These are phyloP conservation scores for Fusarium domesticum DNA, from an alignment of 2,329 filamentous ascomycete species.

Conservation along the genomic window DNA sequence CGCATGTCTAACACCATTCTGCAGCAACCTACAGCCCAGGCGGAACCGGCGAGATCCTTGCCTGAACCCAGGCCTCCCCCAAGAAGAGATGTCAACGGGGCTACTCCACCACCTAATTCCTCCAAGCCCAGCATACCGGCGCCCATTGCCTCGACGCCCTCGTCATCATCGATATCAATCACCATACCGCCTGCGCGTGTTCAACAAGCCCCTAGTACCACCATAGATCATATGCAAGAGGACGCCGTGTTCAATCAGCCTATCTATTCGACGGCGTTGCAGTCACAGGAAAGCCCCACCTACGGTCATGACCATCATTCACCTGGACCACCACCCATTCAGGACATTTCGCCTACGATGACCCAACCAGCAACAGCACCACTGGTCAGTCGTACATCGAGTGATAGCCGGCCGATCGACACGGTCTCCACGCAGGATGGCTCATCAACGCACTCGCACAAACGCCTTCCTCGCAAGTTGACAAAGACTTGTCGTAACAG, in stretches of 20 bases:
- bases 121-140: background rate
- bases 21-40: constrained; percentile 13
- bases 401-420: constrained; percentile 34
- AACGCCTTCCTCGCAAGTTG: constrained; percentile 41
- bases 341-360: constrained; percentile 24
- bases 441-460: constrained; percentile 26
- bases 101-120: background rate
- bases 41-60: background rate
- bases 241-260: constrained; percentile 35
- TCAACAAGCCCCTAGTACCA: constrained; percentile 8
- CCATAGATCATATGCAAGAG: constrained; percentile 32
- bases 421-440: constrained; percentile 25
- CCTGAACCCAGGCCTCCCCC: background rate
- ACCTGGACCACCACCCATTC: constrained; percentile 19
- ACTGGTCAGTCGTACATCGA: constrained; percentile 32
- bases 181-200: constrained; percentile 4
- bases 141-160: constrained; percentile 4
- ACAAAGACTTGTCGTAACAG: constrained; percentile 41
- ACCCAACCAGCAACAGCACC: constrained; percentile 17
- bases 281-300: constrained; percentile 28
- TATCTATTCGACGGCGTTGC: constrained; percentile 25
- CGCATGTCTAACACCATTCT: constrained; percentile 10
- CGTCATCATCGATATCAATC: constrained; percentile 6
- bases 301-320: constrained; percentile 20
- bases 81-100: background rate